Conservation (phyloP, 179 eudicot species). For the Patellifolia procumbens region DNA sequence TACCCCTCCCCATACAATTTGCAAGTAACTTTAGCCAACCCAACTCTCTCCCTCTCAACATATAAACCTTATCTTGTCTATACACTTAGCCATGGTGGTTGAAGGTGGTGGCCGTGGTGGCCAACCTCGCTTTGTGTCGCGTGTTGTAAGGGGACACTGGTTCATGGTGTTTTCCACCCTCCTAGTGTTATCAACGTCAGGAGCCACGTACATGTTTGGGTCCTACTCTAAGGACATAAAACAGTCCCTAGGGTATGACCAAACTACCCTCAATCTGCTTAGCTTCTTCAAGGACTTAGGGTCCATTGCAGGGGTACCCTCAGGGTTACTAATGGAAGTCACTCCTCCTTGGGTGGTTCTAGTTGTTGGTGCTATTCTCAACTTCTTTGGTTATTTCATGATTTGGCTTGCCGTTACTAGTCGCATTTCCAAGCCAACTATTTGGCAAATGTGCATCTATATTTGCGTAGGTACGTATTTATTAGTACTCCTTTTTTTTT, state of each 20-base stretch:
- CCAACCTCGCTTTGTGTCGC: background rate
- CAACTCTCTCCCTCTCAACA: background rate
- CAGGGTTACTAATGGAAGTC: conserved; percentile 33
- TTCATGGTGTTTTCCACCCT: conserved; percentile 45
- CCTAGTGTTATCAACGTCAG: conserved; percentile 38
- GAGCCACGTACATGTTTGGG: conserved; percentile 47
- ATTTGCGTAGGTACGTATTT: conserved; percentile 30
- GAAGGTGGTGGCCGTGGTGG: background rate
- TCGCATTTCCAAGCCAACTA: conserved; percentile 31
- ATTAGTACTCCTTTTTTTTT: too few relatives aligned
- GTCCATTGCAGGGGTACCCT: conserved; percentile 30
- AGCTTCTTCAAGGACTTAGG: conserved; percentile 45
- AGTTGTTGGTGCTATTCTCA: conserved; percentile 23
- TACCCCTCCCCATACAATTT: background rate
- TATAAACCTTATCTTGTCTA: background rate
- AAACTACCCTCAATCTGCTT: conserved; percentile 39
- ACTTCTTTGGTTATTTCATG: conserved; percentile 39
- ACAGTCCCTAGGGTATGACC: conserved; percentile 31
- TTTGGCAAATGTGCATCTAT: conserved; percentile 46
- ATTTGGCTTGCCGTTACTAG: conserved; percentile 41
- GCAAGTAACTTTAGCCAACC: background rate
- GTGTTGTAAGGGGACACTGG: conserved; percentile 36
- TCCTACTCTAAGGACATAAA: conserved; percentile 35
- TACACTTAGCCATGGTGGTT: background rate
- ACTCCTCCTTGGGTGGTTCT: conserved; percentile 35